These are phyloP conservation scores for Vitis labrusca DNA, from an alignment of 164 flowering plant species.

Conservation along the genomic window DNA sequence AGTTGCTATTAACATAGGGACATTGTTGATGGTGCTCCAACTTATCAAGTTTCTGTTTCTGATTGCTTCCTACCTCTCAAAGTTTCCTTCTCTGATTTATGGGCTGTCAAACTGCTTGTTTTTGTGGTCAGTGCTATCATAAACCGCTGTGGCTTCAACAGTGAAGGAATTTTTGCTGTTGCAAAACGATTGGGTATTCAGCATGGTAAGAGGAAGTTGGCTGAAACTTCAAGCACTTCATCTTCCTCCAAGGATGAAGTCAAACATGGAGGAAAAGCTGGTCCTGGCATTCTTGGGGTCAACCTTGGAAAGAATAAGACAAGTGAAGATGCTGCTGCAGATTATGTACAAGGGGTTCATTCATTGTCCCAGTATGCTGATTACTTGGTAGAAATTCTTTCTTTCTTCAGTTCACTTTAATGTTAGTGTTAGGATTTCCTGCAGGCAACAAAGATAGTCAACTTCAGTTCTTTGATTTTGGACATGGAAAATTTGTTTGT, in stretches of 20 bases:
- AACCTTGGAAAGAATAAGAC: constrained; percentile 97
- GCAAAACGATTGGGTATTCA: constrained; percentile 94
- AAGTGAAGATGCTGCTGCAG: constrained; percentile 96
- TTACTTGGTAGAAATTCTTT: constrained; percentile 69
- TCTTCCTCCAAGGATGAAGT: constrained; percentile 52
- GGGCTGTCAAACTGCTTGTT: constrained; percentile 11
- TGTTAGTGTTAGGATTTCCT: too few species aligned
- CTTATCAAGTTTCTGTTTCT: background rate
- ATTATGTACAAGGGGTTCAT: constrained; percentile 98
- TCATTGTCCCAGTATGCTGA: constrained; percentile 95
- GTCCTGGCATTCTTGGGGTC: constrained; percentile 97
- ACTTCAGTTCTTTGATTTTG: too few species aligned
- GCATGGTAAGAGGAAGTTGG: constrained; percentile 95
- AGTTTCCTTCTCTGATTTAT: constrained; percentile 1
- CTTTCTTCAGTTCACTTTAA: background rate
- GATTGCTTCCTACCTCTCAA: background rate
- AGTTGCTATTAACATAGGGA: background rate
- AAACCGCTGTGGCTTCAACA: constrained; percentile 91
- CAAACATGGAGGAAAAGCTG: constrained; percentile 92
- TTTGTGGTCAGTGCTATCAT: constrained; percentile 78
- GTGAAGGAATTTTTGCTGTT: constrained; percentile 94
- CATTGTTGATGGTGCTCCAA: constrained; percentile 1
- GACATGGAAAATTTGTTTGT: too few species aligned
- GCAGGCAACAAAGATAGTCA: too few species aligned
- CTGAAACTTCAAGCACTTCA: constrained; percentile 68